phyloP scores from a whole-genome alignment of 2,329 filamentous ascomycete genomes.

The Gnomoniopsis smithogilvyi region DNA sequence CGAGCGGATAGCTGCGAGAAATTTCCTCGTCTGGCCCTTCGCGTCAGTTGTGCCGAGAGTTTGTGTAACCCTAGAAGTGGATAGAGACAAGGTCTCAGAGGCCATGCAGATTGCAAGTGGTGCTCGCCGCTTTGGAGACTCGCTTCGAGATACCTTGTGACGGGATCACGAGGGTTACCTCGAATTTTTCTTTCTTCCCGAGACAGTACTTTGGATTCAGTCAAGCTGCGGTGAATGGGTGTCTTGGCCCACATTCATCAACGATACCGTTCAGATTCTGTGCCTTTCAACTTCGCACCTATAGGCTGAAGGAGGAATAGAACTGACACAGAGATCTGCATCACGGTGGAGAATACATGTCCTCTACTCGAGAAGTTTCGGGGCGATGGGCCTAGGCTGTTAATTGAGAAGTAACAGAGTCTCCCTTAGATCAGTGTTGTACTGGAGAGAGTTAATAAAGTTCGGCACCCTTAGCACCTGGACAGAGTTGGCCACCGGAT shows the following conservation, averaged over 20 bases:
- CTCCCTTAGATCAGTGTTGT: slow-evolving; percentile 27
- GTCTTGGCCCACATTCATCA: background rate
- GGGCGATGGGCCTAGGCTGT: background rate
- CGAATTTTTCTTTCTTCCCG: slow-evolving; percentile 1
- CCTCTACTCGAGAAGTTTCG: background rate
- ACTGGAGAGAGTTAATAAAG: slow-evolving; percentile 22
- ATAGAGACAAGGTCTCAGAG: slow-evolving; percentile 2
- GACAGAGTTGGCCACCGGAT: slow-evolving; percentile 43
- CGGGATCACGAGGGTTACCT: background rate
- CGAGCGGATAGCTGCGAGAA: background rate
- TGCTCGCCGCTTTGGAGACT: background rate
- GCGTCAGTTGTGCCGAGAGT: background rate
- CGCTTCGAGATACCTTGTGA: slow-evolving; percentile 15
- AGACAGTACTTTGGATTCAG: slow-evolving; percentile 5
- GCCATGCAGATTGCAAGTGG: slow-evolving; percentile 1
- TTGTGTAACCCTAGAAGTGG: background rate
- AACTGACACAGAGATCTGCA: background rate
- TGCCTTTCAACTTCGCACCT: background rate
- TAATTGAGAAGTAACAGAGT: slow-evolving; percentile 25
- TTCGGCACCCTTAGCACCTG: slow-evolving; percentile 34
- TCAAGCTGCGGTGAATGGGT: background rate
- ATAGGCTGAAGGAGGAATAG: background rate
- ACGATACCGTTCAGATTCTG: background rate
- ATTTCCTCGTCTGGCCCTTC: background rate
- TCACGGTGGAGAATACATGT: background rate